phyloP scores from a whole-genome alignment of 495 filamentous ascomycete species.

The Pyronema domesticum region DNA sequence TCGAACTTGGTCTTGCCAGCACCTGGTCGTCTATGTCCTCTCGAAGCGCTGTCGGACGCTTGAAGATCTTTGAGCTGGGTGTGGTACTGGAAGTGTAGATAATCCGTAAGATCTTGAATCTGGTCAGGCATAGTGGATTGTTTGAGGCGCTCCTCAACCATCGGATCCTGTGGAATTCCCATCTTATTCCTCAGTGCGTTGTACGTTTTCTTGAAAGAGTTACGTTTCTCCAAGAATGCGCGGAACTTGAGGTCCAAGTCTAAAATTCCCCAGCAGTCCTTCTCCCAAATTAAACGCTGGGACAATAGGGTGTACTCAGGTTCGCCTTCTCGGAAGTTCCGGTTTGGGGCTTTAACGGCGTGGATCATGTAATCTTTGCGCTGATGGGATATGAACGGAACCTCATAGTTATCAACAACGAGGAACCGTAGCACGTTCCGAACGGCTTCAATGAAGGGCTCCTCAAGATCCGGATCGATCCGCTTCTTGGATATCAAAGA shows the following conservation, averaged over 20 bases:
- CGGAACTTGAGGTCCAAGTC: conserved; percentile 89
- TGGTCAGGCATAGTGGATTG: conserved; percentile 72
- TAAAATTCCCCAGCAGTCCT: conserved; percentile 84
- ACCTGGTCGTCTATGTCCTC: conserved; percentile 58
- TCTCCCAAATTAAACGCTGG: conserved; percentile 78
- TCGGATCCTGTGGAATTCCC: conserved; percentile 21
- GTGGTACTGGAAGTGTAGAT: conserved; percentile 87
- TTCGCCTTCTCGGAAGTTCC: conserved; percentile 38
- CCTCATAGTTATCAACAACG: conserved; percentile 77
- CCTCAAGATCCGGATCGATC: conserved; percentile 47
- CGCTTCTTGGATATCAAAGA: conserved; percentile 64
- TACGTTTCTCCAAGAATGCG: conserved; percentile 75
- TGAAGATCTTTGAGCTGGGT: conserved; percentile 57
- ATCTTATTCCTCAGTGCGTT: conserved; percentile 42
- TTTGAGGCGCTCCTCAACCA: conserved; percentile 57
- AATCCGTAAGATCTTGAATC: conserved; percentile 89
- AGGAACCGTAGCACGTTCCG: conserved; percentile 90
- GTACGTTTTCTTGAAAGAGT: conserved; percentile 57
- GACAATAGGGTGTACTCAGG: conserved; percentile 56
- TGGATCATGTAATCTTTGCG: conserved; percentile 96
- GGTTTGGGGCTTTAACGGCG: conserved; percentile 49
- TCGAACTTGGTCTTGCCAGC: conserved; percentile 59
- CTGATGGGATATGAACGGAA: conserved; percentile 95
- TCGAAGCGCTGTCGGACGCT: conserved; percentile 31
- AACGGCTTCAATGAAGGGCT: conserved; percentile 72